Base-by-base conservation (phyloP, 1,284 basidiomycete species). In the Bondarzewia mesenterica region DNA sequence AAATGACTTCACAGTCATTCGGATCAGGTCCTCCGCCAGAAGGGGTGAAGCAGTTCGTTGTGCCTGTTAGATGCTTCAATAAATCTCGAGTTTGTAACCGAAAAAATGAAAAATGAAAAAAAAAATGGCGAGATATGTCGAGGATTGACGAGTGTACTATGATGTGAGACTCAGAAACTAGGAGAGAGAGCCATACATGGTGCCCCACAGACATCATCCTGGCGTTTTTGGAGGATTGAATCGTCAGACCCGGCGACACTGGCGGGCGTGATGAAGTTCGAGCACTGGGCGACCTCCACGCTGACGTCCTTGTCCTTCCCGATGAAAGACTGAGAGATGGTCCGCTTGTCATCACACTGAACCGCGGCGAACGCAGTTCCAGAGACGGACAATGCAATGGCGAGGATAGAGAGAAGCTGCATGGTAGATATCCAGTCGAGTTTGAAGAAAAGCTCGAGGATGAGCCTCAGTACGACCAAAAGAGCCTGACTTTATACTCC, bases 1-100 rank as follows among this genome's bases (percentile, higher is more conserved):
- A 67, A 45, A 77, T 75, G 50, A 75, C 61, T 55, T 65, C 58
- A 52, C 72, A 75, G 39, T 76, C 71, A 49, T 69, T 69, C 5
- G 69, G 66, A 57, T 70, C 61, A 7, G 72, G 74, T 37, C 72
- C 73, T 54, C 71, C 71, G 5, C 70, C 70, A 21, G 68, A 49
- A 2, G 70, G 70, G 5, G 55, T 54, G 61, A 70, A 74, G 58
- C 70, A 74, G 60, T 66, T 67, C 4, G 69, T 72, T 47, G 54
- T 56, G 50, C 71, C 71, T 73, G n/a, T n/a, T n/a, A n/a, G n/a
- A 50, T 10, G 4, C 29, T 12, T 32, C 29, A 32, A 32, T n/a
- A n/a, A n/a, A n/a, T n/a, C n/a, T n/a, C n/a, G n/a, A n/a, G n/a
- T n/a, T n/a, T n/a, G n/a, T n/a, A n/a, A n/a, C n/a, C n/a, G n/a